phyloP scores from a whole-genome alignment of 2,329 filamentous ascomycete genomes.

The Beauveria sp. region DNA sequence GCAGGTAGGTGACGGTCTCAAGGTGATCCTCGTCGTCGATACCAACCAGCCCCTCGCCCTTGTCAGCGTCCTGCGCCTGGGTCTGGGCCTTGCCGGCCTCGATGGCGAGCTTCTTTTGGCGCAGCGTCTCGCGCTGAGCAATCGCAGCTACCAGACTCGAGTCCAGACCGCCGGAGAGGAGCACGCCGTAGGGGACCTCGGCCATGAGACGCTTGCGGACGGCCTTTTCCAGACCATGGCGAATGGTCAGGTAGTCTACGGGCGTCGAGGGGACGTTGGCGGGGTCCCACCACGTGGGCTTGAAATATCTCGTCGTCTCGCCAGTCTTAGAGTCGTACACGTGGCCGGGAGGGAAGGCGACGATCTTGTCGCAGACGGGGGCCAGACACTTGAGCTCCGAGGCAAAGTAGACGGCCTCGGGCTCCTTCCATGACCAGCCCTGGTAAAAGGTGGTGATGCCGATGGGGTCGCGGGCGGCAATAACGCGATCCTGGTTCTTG shows the following conservation, averaged over 20 bases:
- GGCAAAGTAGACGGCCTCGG: conserved; percentile 85
- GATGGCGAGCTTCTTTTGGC: conserved; percentile 60
- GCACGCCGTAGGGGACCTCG: conserved; percentile 93
- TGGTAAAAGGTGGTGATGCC: conserved; percentile 97
- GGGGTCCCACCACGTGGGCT: conserved; percentile 88
- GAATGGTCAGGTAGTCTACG: conserved; percentile 74
- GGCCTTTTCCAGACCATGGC: conserved; percentile 77
- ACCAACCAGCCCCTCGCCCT: conserved; percentile 71
- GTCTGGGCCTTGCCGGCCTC: conserved; percentile 34
- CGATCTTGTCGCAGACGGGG: conserved; percentile 90
- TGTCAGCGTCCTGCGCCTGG: conserved; percentile 47
- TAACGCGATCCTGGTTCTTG: conserved; percentile 83
- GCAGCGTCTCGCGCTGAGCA: conserved; percentile 83
- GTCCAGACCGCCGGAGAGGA: conserved; percentile 91
- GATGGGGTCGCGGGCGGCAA: conserved; percentile 93
- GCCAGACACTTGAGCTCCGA: conserved; percentile 93
- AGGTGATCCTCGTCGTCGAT: conserved; percentile 90
- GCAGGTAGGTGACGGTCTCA: conserved; percentile 82
- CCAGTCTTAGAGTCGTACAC: conserved; percentile 92
- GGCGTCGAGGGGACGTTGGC: conserved; percentile 69
- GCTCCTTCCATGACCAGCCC: conserved; percentile 77
- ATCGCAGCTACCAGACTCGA: conserved; percentile 93
- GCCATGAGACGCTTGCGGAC: conserved; percentile 98
- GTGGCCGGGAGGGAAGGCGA: conserved; percentile 90
- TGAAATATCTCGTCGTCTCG: conserved; percentile 77